Conservation (phyloP, 768 basidiomycete genomes). For the Termitomyces titanicus region DNA sequence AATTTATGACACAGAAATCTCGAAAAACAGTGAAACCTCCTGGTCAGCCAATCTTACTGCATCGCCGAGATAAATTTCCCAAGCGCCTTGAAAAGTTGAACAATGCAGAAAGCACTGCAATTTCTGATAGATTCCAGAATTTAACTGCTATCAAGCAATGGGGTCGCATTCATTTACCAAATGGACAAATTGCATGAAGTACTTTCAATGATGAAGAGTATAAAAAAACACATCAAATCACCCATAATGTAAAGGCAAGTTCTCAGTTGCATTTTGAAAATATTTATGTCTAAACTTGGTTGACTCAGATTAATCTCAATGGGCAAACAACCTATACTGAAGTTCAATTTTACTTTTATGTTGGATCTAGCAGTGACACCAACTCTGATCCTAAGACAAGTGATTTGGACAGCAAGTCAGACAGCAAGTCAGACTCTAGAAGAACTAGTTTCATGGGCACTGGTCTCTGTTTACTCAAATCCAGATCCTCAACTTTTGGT, state of each 20-base stretch:
- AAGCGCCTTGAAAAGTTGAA: neutral
- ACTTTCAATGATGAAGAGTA: neutral
- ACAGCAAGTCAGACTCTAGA: neutral
- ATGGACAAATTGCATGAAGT: neutral
- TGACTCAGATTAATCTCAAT: neutral
- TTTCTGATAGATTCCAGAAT: neutral
- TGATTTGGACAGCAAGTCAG: too few relatives aligned
- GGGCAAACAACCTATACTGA: neutral
- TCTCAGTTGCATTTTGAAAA: neutral
- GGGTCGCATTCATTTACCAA: neutral
- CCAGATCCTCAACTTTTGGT: slow-evolving; percentile 12
- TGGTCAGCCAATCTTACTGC: neutral
- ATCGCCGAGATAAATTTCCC: neutral
- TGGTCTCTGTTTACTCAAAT: slow-evolving; percentile 18
- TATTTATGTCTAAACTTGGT: neutral
- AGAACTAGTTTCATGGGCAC: slow-evolving; percentile 4
- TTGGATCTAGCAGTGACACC: neutral
- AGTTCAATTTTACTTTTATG: neutral
- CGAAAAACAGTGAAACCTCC: neutral
- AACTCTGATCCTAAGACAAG: too few relatives aligned
- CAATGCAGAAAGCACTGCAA: neutral
- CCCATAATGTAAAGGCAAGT: neutral
- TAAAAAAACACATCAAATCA: neutral
- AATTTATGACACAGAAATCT: neutral
- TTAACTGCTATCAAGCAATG: neutral